These are phyloP conservation scores for Colletotrichum euphorbiae DNA, from an alignment of 2,329 filamentous ascomycete species.

Conservation along the genomic window DNA sequence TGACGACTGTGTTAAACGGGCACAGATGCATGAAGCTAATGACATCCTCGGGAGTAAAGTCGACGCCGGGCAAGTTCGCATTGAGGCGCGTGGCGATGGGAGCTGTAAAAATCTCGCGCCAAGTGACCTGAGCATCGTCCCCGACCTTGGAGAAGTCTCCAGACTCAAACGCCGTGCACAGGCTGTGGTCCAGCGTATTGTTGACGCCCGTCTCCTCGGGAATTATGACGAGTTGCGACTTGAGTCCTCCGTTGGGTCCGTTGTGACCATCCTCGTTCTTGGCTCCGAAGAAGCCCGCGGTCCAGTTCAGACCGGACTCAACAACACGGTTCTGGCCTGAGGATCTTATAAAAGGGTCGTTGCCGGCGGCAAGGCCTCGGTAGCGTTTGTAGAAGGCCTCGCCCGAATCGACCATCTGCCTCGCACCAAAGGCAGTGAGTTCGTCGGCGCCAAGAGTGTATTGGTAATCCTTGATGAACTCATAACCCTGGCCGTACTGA, in stretches of 20 bases:
- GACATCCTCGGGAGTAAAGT: slow-evolving; percentile 71
- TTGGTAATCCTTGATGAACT: slow-evolving; percentile 77
- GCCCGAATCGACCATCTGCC: slow-evolving; percentile 80
- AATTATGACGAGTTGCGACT: slow-evolving; percentile 73
- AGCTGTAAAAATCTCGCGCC: slow-evolving; percentile 72
- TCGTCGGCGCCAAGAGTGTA: slow-evolving; percentile 79
- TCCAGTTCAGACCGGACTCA: slow-evolving; percentile 80
- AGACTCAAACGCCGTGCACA: slow-evolving; percentile 77
- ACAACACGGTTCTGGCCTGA: slow-evolving; percentile 78
- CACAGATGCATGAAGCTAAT: slow-evolving; percentile 89
- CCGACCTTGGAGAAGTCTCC: slow-evolving; percentile 63
- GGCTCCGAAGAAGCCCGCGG: slow-evolving; percentile 73
- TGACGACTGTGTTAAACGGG: slow-evolving; percentile 83
- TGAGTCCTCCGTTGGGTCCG: slow-evolving; percentile 54
- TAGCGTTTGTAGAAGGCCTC: slow-evolving; percentile 82
- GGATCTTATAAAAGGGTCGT: slow-evolving; percentile 77
- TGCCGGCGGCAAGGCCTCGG: slow-evolving; percentile 64
- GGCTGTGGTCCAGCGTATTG: slow-evolving; percentile 83
- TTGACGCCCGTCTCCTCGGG: slow-evolving; percentile 75
- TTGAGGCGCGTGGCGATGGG: slow-evolving; percentile 78
- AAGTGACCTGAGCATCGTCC: slow-evolving; percentile 64
- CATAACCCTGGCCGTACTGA: slow-evolving; percentile 71
- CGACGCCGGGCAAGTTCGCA: slow-evolving; percentile 72
- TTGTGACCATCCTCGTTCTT: slow-evolving; percentile 53
- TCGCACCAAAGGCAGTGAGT: slow-evolving; percentile 74